Evolutionary conservation across 805 yeast genomes (phyloP).

Genomic region (Cyberlindnera xylosilytica): DNA sequence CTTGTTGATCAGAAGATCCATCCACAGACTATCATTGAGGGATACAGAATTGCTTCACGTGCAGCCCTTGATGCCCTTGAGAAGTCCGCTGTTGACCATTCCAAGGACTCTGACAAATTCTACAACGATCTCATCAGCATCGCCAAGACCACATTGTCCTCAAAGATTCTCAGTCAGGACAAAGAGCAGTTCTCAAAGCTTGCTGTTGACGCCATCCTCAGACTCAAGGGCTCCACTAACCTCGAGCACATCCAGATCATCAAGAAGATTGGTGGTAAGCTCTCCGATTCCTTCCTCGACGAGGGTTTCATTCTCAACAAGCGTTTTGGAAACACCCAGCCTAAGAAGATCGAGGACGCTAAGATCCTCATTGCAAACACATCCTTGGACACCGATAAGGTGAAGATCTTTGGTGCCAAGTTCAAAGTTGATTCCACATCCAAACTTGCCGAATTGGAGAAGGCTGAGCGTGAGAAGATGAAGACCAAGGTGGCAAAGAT

Average conservation of each 20-base stretch:
- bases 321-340: constrained; percentile 92
- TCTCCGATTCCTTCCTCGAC: constrained; percentile 88
- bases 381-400: constrained; percentile 95
- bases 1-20: constrained; percentile 90
- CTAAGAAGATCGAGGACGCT: constrained; percentile 79
- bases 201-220: constrained; percentile 92
- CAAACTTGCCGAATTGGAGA: constrained; percentile 87
- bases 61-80: constrained; percentile 85
- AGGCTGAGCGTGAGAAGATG: constrained; percentile 94
- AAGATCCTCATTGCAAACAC: constrained; percentile 92
- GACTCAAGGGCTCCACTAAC: constrained; percentile 82
- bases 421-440: constrained; percentile 94
- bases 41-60: constrained; percentile 82
- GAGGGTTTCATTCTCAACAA: constrained; percentile 94
- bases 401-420: constrained; percentile 95
- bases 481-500: constrained; percentile 84
- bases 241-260: constrained; percentile 93
- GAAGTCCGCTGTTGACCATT: constrained; percentile 73
- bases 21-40: constrained; percentile 97
- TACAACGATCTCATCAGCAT: constrained; percentile 78
- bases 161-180: constrained; percentile 93
- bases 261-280: constrained; percentile 89
- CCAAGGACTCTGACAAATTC: constrained; percentile 63
- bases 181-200: constrained; percentile 83
- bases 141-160: constrained; percentile 90